Evolutionary conservation across 1,139 yeast genomes (phyloP), one percentile per base, ranked within the genome.

Genomic region (Suhomyces anneliseae): DNA sequence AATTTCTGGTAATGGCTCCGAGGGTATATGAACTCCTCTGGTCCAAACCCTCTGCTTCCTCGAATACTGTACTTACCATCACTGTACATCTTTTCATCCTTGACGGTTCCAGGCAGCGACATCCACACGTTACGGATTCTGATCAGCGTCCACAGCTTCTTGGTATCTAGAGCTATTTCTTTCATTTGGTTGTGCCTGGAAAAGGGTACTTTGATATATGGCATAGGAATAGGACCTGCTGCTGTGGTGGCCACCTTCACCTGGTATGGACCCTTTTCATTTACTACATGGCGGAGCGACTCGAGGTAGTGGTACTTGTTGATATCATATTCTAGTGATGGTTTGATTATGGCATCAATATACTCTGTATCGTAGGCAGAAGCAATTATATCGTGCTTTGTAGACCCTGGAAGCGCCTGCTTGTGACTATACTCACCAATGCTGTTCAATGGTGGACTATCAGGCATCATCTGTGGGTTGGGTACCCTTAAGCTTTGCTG

Each of bases 261-360:
- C 41, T 62, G 59, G 39, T 52, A 65, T 0, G 80, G 79, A 0
- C 80, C 80, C 44, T 64, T 67, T 12, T 62, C 60, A 40, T 65
- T 63, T 11, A 73, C 63, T 0, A 59, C 58, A 0, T 48, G 26
- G 19, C 53, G 49, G 9, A 65, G 47, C 14, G 54, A 43, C 4
- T 59, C 54, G 27, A 73, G 50, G 38, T 58, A 60, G 39, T 69
- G 66, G 35, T 54, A 47, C 43, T 59, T 55, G 51, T 74, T 74
- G 41, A 74, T 60, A 41, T 66, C 70, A 51, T 62, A 66, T 50
- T 68, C 78, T 12, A 75, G 38, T 11, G 64, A 65, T 0, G 78
- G 78, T 34, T 63, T 65, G n/a, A 74, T 39, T 3, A 75, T 60
- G 1, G 69, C 56, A 12, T 70, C 66, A 7, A 75, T 55, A 38